Evolutionary conservation across 176 grass and related monocot species (phyloP).

Genomic region (Tuctoria greenei): DNA sequence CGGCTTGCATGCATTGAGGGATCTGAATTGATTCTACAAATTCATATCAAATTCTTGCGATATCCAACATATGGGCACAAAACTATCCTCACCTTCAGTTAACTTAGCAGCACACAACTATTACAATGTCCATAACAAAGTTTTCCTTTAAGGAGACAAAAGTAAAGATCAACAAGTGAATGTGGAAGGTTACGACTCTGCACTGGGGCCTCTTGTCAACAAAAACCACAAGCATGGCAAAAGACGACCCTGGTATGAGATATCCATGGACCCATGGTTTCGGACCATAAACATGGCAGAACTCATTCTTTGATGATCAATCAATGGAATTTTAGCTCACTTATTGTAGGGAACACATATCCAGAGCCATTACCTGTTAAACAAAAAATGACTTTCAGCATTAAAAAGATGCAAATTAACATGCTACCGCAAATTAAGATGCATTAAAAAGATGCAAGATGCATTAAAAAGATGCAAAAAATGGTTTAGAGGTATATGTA

Average conservation of each 20-base stretch:
- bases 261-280: not conserved
- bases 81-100: not conserved
- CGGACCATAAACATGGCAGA: not conserved
- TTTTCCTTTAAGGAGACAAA: not conserved
- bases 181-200: not conserved
- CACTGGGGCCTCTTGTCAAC: not conserved
- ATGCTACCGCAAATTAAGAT: too few relatives aligned
- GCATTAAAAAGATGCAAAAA: too few relatives aligned
- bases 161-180: not conserved
- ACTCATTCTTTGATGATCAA: not conserved
- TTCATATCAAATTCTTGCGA: not conserved
- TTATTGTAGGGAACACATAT: not conserved
- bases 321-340: not conserved
- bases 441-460: too few relatives aligned
- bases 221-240: constrained; percentile 32
- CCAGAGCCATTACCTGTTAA: constrained; percentile 21
- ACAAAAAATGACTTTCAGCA: not conserved
- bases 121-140: not conserved
- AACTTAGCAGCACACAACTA: not conserved
- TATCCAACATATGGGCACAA: not conserved
- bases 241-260: constrained; percentile 10
- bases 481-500: not conserved
- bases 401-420: too few relatives aligned
- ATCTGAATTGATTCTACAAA: constrained; percentile 4
- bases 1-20: not conserved